A percentile compares a stretch with the other conserved stretches of the same genome.
These are phyloP conservation scores for Serpula lacrymans DNA, from an alignment of 768 basidiomycete species.

Conservation along the genomic window DNA sequence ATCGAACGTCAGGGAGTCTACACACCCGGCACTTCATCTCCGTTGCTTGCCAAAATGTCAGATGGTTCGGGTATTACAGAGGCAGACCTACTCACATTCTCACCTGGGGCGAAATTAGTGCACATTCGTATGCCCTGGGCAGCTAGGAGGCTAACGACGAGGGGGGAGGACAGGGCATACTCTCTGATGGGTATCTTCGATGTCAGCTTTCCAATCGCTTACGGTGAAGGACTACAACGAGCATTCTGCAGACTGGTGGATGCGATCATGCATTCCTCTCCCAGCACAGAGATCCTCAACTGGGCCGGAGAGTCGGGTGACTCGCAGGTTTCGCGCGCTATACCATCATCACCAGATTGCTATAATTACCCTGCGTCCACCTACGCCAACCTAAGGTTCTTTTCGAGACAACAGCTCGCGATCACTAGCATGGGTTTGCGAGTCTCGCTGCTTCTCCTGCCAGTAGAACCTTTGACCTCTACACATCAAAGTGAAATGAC, in stretches of 20 bases:
- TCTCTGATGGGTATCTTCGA: slow-evolving; percentile 12
- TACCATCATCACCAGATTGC: slow-evolving; percentile 7
- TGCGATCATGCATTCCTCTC: slow-evolving; percentile 7
- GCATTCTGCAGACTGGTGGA: slow-evolving; percentile 4
- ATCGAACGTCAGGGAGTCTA: too few relatives aligned
- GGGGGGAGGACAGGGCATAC: slow-evolving; percentile 13
- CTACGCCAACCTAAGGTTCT: too few relatives aligned
- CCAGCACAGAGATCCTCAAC: background rate
- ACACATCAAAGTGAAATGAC: too few relatives aligned
- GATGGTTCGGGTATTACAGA: background rate
- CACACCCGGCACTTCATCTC: background rate
- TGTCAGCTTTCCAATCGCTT: slow-evolving; percentile 8
- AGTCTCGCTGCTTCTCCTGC: too few relatives aligned
- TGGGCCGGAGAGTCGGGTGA: slow-evolving; percentile 1
- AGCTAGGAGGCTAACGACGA: slow-evolving; percentile 11
- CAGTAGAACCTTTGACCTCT: too few relatives aligned
- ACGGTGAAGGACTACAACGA: slow-evolving; percentile 12
- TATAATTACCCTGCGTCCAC: too few relatives aligned
- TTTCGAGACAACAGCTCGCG: too few relatives aligned
- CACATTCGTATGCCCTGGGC: slow-evolving; percentile 9
- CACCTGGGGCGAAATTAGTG: slow-evolving; percentile 1
- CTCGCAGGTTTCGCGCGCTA: slow-evolving; percentile 2
- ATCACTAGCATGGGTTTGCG: too few relatives aligned
- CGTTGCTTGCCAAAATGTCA: background rate
- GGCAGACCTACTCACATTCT: background rate